Evolutionary conservation across 345 rosid species (phyloP).

Genomic region (Hibiscus syriacus): DNA sequence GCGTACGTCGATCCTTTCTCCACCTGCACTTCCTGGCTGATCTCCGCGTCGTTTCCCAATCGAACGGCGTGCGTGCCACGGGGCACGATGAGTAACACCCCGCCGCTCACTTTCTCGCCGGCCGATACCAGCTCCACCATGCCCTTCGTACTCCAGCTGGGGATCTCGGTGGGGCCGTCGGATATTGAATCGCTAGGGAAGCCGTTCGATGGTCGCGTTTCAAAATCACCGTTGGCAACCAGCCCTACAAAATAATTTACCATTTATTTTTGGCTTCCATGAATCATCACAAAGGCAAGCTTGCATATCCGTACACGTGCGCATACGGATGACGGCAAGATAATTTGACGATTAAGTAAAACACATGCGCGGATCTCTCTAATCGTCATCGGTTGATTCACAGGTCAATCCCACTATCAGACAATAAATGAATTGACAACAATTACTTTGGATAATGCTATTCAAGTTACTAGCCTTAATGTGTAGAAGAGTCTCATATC

Average conservation of each 20-base stretch:
- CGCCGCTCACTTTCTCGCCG: constrained; percentile 93
- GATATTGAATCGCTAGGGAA: constrained; percentile 51
- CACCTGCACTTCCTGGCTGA: constrained; percentile 80
- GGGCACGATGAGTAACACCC: constrained; percentile 96
- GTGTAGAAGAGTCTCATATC: too few relatives aligned
- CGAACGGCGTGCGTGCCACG: constrained; percentile 75
- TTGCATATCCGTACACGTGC: background rate
- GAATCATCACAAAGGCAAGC: background rate
- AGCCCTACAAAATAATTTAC: constrained; percentile 33
- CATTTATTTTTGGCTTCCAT: background rate
- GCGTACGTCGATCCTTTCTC: constrained; percentile 79
- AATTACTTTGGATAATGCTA: too few relatives aligned
- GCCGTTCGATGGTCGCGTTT: constrained; percentile 55
- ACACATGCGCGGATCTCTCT: background rate
- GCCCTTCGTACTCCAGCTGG: constrained; percentile 67
- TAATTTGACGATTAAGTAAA: background rate
- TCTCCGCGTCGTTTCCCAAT: constrained; percentile 89
- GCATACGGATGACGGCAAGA: background rate
- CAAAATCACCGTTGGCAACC: constrained; percentile 75
- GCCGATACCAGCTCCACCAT: constrained; percentile 76
- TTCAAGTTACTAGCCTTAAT: too few relatives aligned
- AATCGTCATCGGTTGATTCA: too few relatives aligned
- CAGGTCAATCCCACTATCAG: too few relatives aligned
- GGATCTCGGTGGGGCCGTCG: constrained; percentile 46
- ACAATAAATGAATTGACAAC: too few relatives aligned